Conservation (phyloP, 768 basidiomycete genomes). For the Boletus pseudopeckii region DNA sequence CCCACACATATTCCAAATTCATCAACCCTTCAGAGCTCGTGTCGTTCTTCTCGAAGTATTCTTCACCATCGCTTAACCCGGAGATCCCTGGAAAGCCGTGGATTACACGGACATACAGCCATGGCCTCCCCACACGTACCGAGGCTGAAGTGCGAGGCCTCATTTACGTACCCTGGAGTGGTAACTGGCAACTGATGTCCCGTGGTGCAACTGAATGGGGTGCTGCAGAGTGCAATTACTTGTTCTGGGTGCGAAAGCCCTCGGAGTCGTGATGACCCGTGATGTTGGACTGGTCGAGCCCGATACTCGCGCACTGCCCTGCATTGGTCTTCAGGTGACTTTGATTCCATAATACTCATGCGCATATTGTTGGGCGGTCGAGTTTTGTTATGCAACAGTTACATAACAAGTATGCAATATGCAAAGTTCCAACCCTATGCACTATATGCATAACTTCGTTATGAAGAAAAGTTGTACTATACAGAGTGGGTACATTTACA, state of each 20-base stretch:
- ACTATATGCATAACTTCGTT: too few relatives aligned
- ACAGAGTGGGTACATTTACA: constrained; percentile 15
- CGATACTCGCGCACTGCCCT: not conserved
- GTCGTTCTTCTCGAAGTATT: constrained; percentile 70
- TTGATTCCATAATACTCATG: too few relatives aligned
- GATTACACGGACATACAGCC: constrained; percentile 52
- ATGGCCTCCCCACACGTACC: constrained; percentile 50
- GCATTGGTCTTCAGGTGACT: not conserved
- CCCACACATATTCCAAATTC: constrained; percentile 90
- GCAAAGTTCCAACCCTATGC: too few relatives aligned
- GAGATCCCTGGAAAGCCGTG: constrained; percentile 40
- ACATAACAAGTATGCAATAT: too few relatives aligned
- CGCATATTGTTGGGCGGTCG: too few relatives aligned
- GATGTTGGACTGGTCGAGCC: not conserved
- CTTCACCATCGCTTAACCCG: constrained; percentile 20
- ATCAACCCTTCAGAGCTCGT: constrained; percentile 84
- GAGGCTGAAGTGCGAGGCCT: constrained; percentile 82
- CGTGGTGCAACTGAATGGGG: constrained; percentile 45
- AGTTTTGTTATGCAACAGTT: too few relatives aligned
- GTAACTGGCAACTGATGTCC: constrained; percentile 67
- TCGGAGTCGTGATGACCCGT: constrained; percentile 10
- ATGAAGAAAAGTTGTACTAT: too few relatives aligned
- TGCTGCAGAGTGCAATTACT: constrained; percentile 66
- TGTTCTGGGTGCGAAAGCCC: constrained; percentile 87
- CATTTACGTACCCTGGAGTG: constrained; percentile 68